Conservation (phyloP, 2,329 filamentous ascomycete species). For the Hymenoscyphus salicellus region DNA sequence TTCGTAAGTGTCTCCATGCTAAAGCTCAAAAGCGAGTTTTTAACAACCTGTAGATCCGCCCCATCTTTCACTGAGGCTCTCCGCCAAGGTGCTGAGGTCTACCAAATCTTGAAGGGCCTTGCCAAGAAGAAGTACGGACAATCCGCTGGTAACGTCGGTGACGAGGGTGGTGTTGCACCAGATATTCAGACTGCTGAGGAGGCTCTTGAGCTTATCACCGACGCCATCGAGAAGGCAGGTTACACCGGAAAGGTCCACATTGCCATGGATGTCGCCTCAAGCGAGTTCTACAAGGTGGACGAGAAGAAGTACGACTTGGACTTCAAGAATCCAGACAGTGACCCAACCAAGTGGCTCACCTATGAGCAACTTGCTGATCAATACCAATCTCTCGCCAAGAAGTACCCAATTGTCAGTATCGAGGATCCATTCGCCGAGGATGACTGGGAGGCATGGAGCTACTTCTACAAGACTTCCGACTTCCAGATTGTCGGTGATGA, state of each 20-base stretch:
- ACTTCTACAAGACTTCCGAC: slow-evolving; percentile 99
- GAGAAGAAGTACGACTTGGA: slow-evolving; percentile 99
- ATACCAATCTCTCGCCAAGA: slow-evolving; percentile 82
- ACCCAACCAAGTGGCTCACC: slow-evolving; percentile 95
- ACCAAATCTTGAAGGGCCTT: slow-evolving; percentile 93
- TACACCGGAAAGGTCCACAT: slow-evolving; percentile 97
- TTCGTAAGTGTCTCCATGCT: slow-evolving; percentile 50
- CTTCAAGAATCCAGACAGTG: slow-evolving; percentile 99
- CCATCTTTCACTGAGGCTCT: slow-evolving; percentile 93
- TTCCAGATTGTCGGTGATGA: slow-evolving; percentile 99
- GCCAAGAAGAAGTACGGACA: slow-evolving; percentile 99
- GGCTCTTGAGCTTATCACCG: slow-evolving; percentile 92
- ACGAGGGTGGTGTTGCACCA: slow-evolving; percentile 98
- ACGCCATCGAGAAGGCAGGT: slow-evolving; percentile 89
- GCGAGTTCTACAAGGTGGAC: slow-evolving; percentile 97
- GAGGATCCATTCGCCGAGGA: slow-evolving; percentile 99
- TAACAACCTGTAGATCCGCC: slow-evolving; percentile 56
- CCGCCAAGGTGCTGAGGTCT: slow-evolving; percentile 94
- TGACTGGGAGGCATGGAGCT: slow-evolving; percentile 99
- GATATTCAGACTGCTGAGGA: slow-evolving; percentile 97
- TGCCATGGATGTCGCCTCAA: slow-evolving; percentile 98
- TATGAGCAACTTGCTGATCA: slow-evolving; percentile 94
- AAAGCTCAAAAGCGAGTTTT: background rate
- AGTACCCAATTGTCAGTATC: slow-evolving; percentile 98
- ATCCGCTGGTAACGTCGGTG: slow-evolving; percentile 97